Evolutionary conservation across 139 green algal species (phyloP).

Genomic region (Pycnococcus provasolii): DNA sequence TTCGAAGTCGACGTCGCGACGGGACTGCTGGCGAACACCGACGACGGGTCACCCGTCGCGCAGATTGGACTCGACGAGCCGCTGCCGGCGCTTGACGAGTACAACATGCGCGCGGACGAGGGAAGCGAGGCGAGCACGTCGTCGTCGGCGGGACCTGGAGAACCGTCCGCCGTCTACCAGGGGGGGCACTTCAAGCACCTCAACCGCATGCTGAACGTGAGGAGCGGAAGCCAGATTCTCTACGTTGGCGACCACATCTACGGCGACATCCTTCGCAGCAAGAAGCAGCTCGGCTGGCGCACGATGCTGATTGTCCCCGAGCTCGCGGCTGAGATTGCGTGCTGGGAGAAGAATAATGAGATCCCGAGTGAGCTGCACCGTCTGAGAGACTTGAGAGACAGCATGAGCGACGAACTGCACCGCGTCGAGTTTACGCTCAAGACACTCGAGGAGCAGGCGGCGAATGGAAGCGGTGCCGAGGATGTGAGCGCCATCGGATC

Average conservation of each 20-base stretch:
- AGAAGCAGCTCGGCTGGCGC: slow-evolving; percentile 64
- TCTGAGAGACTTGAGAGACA: not conserved
- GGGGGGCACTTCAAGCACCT: slow-evolving; percentile 69
- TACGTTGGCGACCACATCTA: slow-evolving; percentile 60
- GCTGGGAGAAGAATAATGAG: slow-evolving; percentile 6
- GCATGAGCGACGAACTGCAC: not conserved
- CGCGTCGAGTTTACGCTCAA: not conserved
- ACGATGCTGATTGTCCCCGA: slow-evolving; percentile 96
- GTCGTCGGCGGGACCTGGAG: not conserved
- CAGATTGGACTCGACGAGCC: slow-evolving; percentile 16
- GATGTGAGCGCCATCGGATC: not conserved
- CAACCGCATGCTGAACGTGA: slow-evolving; percentile 74
- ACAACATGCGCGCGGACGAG: not conserved
- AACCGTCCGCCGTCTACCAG: slow-evolving; percentile 30
- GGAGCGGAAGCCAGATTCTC: slow-evolving; percentile 40
- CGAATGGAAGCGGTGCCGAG: not conserved
- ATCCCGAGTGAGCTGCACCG: not conserved
- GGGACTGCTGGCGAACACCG: slow-evolving; percentile 34
- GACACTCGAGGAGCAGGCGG: not conserved
- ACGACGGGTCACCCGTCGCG: slow-evolving; percentile 28
- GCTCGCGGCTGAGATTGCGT: slow-evolving; percentile 48
- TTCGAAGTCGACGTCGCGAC: slow-evolving; percentile 49
- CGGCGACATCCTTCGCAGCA: slow-evolving; percentile 40
- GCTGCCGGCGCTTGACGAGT: not conserved
- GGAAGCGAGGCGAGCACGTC: not conserved